phyloP scores from a whole-genome alignment of 2,329 filamentous ascomycete species.

The Penicillium sp. region DNA sequence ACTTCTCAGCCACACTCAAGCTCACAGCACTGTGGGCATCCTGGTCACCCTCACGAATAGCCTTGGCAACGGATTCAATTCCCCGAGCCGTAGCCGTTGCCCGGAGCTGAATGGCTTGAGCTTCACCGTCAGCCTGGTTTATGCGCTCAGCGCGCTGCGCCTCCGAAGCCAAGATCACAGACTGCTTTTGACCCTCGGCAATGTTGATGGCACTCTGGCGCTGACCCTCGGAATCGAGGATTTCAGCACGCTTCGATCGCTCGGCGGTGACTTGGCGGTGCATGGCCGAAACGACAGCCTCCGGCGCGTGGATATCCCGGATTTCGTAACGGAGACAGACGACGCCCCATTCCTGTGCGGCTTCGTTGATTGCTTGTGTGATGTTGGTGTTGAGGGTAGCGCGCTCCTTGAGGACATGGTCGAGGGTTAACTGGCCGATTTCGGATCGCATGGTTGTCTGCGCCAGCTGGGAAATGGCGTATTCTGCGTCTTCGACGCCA shows the following conservation, averaged over 20 bases:
- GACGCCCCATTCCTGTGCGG: conserved; percentile 94
- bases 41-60: conserved; percentile 73
- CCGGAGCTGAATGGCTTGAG: conserved; percentile 87
- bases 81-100: conserved; percentile 84
- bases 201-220: conserved; percentile 98
- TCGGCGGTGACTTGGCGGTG: conserved; percentile 97
- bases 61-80: conserved; percentile 80
- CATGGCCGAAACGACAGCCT: conserved; percentile 94
- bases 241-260: conserved; percentile 95
- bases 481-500: conserved; percentile 97
- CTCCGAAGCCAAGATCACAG: conserved; percentile 93
- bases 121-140: conserved; percentile 89
- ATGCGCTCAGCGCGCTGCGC: conserved; percentile 88
- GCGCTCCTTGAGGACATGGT: conserved; percentile 97
- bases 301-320: conserved; percentile 94
- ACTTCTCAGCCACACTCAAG: conserved; percentile 92
- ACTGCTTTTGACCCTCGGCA: conserved; percentile 95
- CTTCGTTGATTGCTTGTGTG: conserved; percentile 98
- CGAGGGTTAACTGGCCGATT: conserved; percentile 93
- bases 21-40: conserved; percentile 83
- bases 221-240: conserved; percentile 95
- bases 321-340: conserved; percentile 97
- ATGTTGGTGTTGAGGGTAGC: conserved; percentile 97
- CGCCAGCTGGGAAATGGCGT: conserved; percentile 95
- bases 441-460: conserved; percentile 99